Evolutionary conservation across 768 basidiomycete genomes (phyloP).

Genomic region (Mycena maculata): DNA sequence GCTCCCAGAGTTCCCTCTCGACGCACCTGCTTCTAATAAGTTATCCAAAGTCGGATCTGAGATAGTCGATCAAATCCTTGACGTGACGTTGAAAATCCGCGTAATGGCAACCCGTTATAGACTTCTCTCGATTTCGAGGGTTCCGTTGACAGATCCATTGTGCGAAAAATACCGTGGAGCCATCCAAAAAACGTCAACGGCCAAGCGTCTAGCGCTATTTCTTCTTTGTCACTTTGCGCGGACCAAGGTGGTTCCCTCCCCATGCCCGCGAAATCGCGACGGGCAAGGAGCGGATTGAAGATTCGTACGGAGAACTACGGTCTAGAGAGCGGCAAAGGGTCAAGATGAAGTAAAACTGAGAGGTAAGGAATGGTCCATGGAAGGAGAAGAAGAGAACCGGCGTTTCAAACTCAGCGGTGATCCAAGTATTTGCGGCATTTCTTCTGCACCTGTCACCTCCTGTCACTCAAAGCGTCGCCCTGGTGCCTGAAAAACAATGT

Average conservation of each 20-base stretch:
- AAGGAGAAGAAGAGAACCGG: slow-evolving; percentile 25
- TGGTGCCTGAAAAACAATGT: slow-evolving; percentile 16
- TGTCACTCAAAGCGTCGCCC: slow-evolving; percentile 1
- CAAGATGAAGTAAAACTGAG: slow-evolving; percentile 25
- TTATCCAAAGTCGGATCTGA: slow-evolving; percentile 23
- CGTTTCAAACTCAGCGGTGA: slow-evolving; percentile 20
- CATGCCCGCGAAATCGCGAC: slow-evolving; percentile 10
- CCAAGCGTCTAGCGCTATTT: not conserved
- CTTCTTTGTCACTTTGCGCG: not conserved
- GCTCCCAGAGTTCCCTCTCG: not conserved
- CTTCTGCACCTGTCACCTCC: not conserved
- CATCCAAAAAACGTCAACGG: slow-evolving; percentile 14
- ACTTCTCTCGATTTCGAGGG: slow-evolving; percentile 19
- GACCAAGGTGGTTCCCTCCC: no score
- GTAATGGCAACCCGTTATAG: not conserved
- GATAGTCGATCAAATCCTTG: slow-evolving; percentile 34
- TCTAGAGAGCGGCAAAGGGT: slow-evolving; percentile 14
- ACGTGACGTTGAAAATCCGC: slow-evolving; percentile 49
- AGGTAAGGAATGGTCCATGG: slow-evolving; percentile 4
- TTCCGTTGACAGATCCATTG: slow-evolving; percentile 25
- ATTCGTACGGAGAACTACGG: slow-evolving; percentile 24
- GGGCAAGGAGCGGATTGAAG: slow-evolving; percentile 24
- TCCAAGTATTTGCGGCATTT: not conserved
- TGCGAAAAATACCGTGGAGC: slow-evolving; percentile 41
- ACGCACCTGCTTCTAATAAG: slow-evolving; percentile 20